A percentile compares a stretch with the other conserved stretches of the same genome.
Conservation (phyloP, 2,329 filamentous ascomycete species). For the Septoria petroselini region DNA sequence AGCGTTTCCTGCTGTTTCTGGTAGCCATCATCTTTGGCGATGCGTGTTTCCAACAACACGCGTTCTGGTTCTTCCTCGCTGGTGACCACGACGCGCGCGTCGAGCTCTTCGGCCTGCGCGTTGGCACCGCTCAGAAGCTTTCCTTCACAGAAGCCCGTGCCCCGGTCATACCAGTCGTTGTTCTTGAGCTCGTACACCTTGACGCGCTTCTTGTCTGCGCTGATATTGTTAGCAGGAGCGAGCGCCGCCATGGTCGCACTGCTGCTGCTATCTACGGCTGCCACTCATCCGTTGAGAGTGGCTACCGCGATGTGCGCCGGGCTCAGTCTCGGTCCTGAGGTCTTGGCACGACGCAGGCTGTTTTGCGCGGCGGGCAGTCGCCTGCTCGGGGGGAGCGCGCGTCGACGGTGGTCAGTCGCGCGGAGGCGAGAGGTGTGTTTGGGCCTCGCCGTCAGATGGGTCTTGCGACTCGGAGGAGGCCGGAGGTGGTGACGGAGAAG, state of each 20-base stretch:
- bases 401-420: constrained; percentile 7
- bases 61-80: constrained; percentile 88
- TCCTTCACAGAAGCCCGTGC: constrained; percentile 91
- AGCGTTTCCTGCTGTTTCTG: constrained; percentile 99
- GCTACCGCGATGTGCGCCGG: constrained; percentile 21
- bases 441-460: constrained; percentile 6
- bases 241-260: constrained; percentile 31
- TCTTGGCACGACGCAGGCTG: constrained; percentile 10
- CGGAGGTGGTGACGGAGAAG: background rate
- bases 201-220: constrained; percentile 61
- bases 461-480: constrained; percentile 16
- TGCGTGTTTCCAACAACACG: constrained; percentile 81
- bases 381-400: constrained; percentile 9
- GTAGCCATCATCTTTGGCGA: constrained; percentile 91
- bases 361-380: constrained; percentile 12
- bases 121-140: constrained; percentile 56
- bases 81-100: constrained; percentile 83
- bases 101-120: constrained; percentile 56
- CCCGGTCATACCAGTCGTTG: constrained; percentile 98
- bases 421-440: constrained; percentile 1
- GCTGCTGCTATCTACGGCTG: constrained; percentile 19
- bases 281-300: constrained; percentile 26
- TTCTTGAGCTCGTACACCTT: constrained; percentile 98
- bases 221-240: constrained; percentile 41
- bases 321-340: background rate